Evolutionary conservation across 208 protist genomes (phyloP).

Genomic region (Acanthamoeba healyi): DNA sequence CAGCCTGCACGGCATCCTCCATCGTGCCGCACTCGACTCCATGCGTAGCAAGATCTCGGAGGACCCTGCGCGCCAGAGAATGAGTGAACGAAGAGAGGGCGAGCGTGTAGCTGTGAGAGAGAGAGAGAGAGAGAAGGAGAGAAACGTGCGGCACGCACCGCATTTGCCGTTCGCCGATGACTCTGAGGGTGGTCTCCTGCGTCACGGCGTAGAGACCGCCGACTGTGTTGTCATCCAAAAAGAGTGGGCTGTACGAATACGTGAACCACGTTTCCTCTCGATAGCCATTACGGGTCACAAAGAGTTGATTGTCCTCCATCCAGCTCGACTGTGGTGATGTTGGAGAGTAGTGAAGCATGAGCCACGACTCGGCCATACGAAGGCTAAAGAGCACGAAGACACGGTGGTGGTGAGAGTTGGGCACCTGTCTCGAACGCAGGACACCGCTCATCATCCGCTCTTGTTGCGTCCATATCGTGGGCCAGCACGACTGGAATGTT

Average conservation of each 20-base stretch:
- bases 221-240: not conserved
- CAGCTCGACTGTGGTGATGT: too few relatives aligned
- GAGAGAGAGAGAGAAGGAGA: too few relatives aligned
- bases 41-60: not conserved
- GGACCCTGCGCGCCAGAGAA: not conserved
- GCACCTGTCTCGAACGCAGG: not conserved
- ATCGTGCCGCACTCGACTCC: not conserved
- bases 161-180: conserved; percentile 14
- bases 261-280: conserved; percentile 26
- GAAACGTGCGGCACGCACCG: not conserved
- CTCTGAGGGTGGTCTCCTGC: not conserved
- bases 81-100: not conserved
- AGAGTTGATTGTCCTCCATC: not conserved
- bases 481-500: not conserved
- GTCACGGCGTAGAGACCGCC: not conserved
- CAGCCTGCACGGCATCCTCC: not conserved
- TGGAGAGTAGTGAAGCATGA: too few relatives aligned
- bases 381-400: too few relatives aligned
- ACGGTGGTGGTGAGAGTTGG: too few relatives aligned
- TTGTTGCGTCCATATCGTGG: not conserved
- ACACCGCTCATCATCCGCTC: not conserved
- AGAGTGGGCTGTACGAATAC: conserved; percentile 53
- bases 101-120: too few relatives aligned
- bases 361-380: too few relatives aligned
- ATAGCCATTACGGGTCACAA: not conserved